Percentiles rank a stretch among this genome's conserved stretches.
phyloP scores from a whole-genome alignment of 345 rosid species.

The Arabidopsis arenosa region DNA sequence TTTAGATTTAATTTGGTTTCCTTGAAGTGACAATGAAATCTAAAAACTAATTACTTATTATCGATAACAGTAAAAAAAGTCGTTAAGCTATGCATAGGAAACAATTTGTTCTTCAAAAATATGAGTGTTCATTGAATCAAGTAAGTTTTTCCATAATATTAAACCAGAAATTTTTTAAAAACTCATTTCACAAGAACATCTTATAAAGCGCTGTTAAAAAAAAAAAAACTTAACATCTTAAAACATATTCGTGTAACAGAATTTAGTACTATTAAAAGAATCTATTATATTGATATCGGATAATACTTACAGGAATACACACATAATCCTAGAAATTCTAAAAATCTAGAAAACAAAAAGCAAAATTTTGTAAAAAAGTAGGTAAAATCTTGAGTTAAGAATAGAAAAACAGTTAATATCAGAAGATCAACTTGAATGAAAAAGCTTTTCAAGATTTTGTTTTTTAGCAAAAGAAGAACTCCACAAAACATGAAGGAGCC shows the following conservation, averaged over 20 bases:
- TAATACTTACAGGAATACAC: not conserved
- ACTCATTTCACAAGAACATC: not conserved
- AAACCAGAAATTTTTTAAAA: not conserved
- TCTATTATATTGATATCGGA: not conserved
- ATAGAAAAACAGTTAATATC: constrained; percentile 3
- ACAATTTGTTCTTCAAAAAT: not conserved
- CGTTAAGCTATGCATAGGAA: not conserved
- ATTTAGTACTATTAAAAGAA: not conserved
- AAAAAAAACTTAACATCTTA: not conserved
- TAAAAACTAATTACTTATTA: not conserved
- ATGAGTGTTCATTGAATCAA: constrained; percentile 1
- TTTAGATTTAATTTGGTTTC: not conserved
- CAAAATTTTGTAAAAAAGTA: constrained; percentile 20
- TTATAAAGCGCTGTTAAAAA: not conserved
- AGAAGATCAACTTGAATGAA: constrained; percentile 27
- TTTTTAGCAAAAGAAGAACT: constrained; percentile 36
- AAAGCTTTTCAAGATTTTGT: constrained; percentile 17
- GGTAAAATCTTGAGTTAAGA: constrained; percentile 19
- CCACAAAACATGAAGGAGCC: constrained; percentile 33
- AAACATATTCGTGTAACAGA: constrained; percentile 6
- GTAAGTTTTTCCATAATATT: not conserved
- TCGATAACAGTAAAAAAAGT: not conserved
- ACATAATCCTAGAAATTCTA: not conserved
- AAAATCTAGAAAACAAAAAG: not conserved
- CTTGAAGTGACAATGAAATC: not conserved